Base-by-base conservation (phyloP, 805 yeast species). In the Jamesozyma gamospora region DNA sequence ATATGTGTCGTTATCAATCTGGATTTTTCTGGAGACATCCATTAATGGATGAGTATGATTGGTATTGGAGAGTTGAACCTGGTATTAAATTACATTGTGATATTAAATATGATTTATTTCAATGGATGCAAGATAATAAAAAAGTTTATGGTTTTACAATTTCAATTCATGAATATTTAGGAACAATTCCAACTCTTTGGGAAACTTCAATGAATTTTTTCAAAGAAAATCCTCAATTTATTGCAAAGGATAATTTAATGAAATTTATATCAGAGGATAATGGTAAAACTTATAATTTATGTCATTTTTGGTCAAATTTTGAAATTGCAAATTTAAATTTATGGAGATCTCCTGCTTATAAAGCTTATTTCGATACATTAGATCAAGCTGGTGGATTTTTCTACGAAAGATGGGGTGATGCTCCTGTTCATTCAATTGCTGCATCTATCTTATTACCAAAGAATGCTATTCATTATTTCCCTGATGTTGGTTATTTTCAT, bases 11-110 rank as follows among this genome's bases (percentile, higher is more conserved):
- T 49, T 86, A 74, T 62, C 87, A 82, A 60, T 75, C 87, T 14
- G 95, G 95, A 0, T 81, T 80, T 58, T 82, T 85, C 66, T 85
- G 77, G 73, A 70, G 80, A 58, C 85, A 83, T 56, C 74, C 72
- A 37, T 62, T 77, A 36, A 54, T 86, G 61, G 64, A 68, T 43
- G 74, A 77, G 19, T 87, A 79, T 70, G 83, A 80, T 53, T 86
- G 81, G 73, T 85, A 84, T 69, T 87, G 95, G 96, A 77, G 95
- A 62, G 88, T 87, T 28, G 96, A 87, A 64, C 95, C 95, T 12
- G 80, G 74, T 49, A 75, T 79, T 50, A 72, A 74, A 56, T 70
- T 83, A 46, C 74, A 65, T 62, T 86, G 95, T 65, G 85, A 84
- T 57, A 67, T 87, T 42, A 77, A 77, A 51, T 81, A 81, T 60